Conservation (phyloP, 2,329 filamentous ascomycete genomes). For the Ophiostoma sp. region DNA sequence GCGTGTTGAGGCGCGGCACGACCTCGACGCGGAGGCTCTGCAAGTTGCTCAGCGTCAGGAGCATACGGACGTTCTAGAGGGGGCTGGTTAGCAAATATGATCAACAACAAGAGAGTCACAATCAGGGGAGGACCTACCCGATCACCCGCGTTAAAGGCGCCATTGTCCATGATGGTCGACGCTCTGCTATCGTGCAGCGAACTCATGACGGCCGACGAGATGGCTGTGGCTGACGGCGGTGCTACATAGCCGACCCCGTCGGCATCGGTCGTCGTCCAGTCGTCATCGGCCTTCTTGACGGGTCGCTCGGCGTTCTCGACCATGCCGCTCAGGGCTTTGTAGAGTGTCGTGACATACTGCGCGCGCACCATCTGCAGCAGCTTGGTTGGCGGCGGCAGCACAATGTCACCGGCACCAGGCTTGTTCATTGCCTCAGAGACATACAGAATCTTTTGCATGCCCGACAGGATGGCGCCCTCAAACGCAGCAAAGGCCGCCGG, state of each 20-base stretch:
- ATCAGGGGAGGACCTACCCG: constrained; percentile 47
- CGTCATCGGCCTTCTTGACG: constrained; percentile 62
- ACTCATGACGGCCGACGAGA: constrained; percentile 22
- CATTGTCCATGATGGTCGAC: constrained; percentile 43
- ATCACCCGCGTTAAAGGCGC: constrained; percentile 56
- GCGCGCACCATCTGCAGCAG: constrained; percentile 85
- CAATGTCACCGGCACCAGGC: constrained; percentile 71
- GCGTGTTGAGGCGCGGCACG: constrained; percentile 82
- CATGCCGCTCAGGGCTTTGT: constrained; percentile 92
- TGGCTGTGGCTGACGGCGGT: constrained; percentile 15
- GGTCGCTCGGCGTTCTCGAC: constrained; percentile 91
- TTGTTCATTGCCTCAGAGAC: constrained; percentile 81
- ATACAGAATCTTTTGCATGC: constrained; percentile 95
- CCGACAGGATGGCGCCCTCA: constrained; percentile 75
- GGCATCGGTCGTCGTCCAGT: constrained; percentile 53
- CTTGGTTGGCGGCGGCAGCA: constrained; percentile 82
- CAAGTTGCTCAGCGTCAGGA: constrained; percentile 90
- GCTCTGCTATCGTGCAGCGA: constrained; percentile 31
- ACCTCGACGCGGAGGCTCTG: constrained; percentile 77
- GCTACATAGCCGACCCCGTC: constrained; percentile 40
- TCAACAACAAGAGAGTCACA: background rate
- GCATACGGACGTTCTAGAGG: constrained; percentile 79
- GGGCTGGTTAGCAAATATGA: background rate
- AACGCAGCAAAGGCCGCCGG: constrained; percentile 83
- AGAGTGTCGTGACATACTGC: constrained; percentile 90